Percentiles rank a stretch among this genome's conserved stretches.
Evolutionary conservation across 257 asterid genomes (phyloP).

Genomic region (Solanum boliviense): DNA sequence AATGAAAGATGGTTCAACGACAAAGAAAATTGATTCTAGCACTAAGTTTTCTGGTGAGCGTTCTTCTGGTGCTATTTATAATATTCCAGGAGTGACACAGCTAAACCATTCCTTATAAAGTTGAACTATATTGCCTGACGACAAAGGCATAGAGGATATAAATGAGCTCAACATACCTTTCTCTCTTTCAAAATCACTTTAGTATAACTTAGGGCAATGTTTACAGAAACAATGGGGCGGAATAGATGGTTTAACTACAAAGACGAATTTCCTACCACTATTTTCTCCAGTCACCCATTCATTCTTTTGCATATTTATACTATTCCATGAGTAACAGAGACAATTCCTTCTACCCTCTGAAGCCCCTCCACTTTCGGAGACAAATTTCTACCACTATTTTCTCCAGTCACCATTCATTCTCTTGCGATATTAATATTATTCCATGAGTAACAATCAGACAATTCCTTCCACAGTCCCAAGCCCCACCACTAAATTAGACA

Average conservation of each 20-base stretch:
- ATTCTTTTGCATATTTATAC: no score
- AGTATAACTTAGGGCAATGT: neutral
- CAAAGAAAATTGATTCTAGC: neutral
- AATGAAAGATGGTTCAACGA: neutral
- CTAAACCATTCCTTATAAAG: neutral
- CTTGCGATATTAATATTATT: neutral
- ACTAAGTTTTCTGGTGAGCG: neutral
- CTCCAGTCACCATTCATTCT: neutral
- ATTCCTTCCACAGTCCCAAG: neutral
- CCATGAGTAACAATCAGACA: neutral
- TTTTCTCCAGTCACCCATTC: neutral
- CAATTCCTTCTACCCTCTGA: neutral
- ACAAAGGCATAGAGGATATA: neutral
- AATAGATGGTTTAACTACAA: neutral
- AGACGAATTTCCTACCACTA: neutral
- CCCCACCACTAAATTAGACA: neutral
- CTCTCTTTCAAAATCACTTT: neutral
- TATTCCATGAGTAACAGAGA: neutral
- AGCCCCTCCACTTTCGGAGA: neutral
- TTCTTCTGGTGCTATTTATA: neutral
- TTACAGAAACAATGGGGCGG: neutral
- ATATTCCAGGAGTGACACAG: neutral
- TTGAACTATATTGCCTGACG: neutral
- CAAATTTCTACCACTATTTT: neutral
- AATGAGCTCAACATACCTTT: neutral